Evolutionary conservation across 148 eudicot species (phyloP), one percentile per base, ranked within the genome.

Genomic region (Rhododendron griersonianum): DNA sequence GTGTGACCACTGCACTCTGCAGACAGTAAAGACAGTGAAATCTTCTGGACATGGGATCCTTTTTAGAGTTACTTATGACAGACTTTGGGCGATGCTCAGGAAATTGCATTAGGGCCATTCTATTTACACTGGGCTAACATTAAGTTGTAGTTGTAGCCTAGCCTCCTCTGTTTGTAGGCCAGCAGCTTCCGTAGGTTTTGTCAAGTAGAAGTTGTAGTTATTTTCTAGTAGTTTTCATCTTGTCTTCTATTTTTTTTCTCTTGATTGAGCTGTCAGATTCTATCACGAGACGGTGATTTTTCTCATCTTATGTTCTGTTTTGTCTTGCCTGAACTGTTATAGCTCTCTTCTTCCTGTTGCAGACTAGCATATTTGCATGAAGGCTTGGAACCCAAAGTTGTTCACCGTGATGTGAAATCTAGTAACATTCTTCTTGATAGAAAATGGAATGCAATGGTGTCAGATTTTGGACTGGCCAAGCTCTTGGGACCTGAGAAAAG

Each of bases 311-410:
- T 7, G 11, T 51, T 51, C 11, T 61, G 15, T 15, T 33, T 57
- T 55, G 33, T 71, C 81, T 5, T 48, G 3, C 50, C 76, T 50
- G 5, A 39, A 61, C 69, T 78, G 83, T 74, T 16, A 67, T 65
- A 11, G 73, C 19, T 18, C 8, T 71, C 76, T 61, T 78, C 35
- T 84, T 48, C 82, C 33, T 88, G 73, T 78, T 30, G 74, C 91
- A 96, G 99, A 48, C 88, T 96, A 87, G 96, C 98, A 33, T 94
- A 96, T 90, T 92, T 96, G 90, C 99, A 96, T 39, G 99, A 96
- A 88, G 99, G 99, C 83, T 86, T 96, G 69, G 99, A 96, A 87
- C 99, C 99, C 75, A 96, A 96, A 90, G 99, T 96, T 86, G 99
- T 96, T 84, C 99, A 96, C 50, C 98, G 99, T 55, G 99, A 96